A percentile compares a stretch with the other conserved stretches of the same genome.
Evolutionary conservation across 345 rosid genomes (phyloP).

Genomic region (Crucihimalaya himalaica): DNA sequence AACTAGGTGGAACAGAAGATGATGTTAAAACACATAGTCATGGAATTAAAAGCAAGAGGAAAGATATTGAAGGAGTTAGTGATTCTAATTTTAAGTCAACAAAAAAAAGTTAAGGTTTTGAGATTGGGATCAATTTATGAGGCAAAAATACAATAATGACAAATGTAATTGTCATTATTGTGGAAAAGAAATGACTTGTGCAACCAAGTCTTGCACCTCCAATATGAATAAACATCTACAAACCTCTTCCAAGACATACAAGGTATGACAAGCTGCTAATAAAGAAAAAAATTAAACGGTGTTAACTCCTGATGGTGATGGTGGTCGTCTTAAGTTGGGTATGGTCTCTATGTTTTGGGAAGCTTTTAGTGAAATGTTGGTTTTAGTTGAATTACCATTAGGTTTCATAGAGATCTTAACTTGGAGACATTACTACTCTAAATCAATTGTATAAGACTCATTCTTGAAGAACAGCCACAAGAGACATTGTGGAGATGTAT

Average conservation of each 20-base stretch:
- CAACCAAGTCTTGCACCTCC: neutral
- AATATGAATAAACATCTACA: neutral
- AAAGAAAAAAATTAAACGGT: neutral
- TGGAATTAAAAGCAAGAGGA: too few relatives aligned
- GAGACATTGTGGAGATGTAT: too few relatives aligned
- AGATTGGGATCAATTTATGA: neutral
- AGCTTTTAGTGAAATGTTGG: neutral
- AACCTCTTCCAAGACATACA: neutral
- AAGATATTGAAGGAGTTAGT: too few relatives aligned
- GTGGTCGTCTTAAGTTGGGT: neutral
- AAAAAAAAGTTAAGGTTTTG: neutral
- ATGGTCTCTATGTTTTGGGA: too few relatives aligned
- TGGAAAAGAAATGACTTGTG: neutral
- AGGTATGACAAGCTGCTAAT: neutral
- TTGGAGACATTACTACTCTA: too few relatives aligned
- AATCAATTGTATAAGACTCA: too few relatives aligned
- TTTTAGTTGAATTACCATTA: too few relatives aligned
- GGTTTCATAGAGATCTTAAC: too few relatives aligned
- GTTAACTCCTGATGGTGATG: neutral
- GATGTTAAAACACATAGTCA: too few relatives aligned
- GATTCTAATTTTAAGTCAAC: too few relatives aligned
- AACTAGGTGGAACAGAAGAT: too few relatives aligned
- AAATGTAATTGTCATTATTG: neutral
- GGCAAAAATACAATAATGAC: neutral
- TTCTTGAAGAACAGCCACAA: too few relatives aligned